Percentiles rank a stretch among this genome's conserved stretches.
Evolutionary conservation across 2,329 filamentous ascomycete species (phyloP).

Genomic region (Neonectria punicea): DNA sequence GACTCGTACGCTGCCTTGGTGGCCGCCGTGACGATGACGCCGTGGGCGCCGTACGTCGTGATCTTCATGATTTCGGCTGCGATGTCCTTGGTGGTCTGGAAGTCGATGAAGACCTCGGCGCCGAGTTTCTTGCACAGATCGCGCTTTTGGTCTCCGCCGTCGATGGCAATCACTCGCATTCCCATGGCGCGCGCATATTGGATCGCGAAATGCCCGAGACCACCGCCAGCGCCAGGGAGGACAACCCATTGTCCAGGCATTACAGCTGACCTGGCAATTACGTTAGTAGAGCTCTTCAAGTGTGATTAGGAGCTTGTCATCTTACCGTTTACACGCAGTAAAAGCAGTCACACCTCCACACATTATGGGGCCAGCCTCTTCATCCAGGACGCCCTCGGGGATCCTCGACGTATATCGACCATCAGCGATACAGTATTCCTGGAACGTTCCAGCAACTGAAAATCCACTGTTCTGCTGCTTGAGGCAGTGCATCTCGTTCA

Average conservation of each 20-base stretch:
- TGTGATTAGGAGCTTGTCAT: background rate
- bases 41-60: conserved; percentile 83
- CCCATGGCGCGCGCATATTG: conserved; percentile 94
- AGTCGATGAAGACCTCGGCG: conserved; percentile 80
- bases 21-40: conserved; percentile 84
- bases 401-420: conserved; percentile 82
- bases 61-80: conserved; percentile 79
- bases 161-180: conserved; percentile 79
- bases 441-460: conserved; percentile 89
- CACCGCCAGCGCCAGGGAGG: conserved; percentile 86
- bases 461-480: conserved; percentile 82
- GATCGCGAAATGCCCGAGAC: conserved; percentile 77
- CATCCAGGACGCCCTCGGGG: conserved; percentile 76
- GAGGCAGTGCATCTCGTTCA: conserved; percentile 83
- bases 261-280: conserved; percentile 61
- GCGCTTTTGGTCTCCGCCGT: conserved; percentile 81
- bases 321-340: conserved; percentile 79
- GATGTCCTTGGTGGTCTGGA: conserved; percentile 76
- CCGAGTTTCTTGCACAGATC: conserved; percentile 76
- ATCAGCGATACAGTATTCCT: conserved; percentile 87
- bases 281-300: background rate
- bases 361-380: conserved; percentile 79
- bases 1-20: conserved; percentile 94
- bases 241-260: conserved; percentile 79
- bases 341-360: conserved; percentile 87